Evolutionary conservation across 805 yeast species (phyloP).

Genomic region (Barnettozyma pratensis): DNA sequence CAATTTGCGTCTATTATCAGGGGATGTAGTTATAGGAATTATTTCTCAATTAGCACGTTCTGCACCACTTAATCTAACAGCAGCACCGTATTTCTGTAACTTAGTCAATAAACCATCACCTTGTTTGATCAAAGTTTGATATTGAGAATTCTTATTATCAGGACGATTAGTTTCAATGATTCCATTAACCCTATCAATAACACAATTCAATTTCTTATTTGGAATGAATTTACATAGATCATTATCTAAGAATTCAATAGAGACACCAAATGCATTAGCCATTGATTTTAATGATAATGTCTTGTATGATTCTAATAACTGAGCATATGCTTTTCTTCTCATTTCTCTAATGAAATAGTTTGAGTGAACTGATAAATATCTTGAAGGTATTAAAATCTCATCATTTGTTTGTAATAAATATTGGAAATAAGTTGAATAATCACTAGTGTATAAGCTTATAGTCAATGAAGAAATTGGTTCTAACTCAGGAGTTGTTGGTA

Average conservation of each 20-base stretch:
- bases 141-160: constrained; percentile 92
- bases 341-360: constrained; percentile 84
- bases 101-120: constrained; percentile 92
- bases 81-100: constrained; percentile 94
- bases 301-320: constrained; percentile 89
- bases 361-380: constrained; percentile 72
- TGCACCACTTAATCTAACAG: constrained; percentile 91
- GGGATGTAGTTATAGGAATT: not conserved
- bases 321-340: constrained; percentile 93
- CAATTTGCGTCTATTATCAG: no score
- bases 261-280: constrained; percentile 93
- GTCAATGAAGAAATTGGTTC: constrained; percentile 81
- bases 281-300: constrained; percentile 84
- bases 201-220: constrained; percentile 89
- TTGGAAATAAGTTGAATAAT: constrained; percentile 75
- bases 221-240: constrained; percentile 91
- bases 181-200: constrained; percentile 92
- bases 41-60: constrained; percentile 44
- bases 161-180: constrained; percentile 95
- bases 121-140: constrained; percentile 79
- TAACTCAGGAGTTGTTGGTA: constrained; percentile 62
- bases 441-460: constrained; percentile 83
- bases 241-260: constrained; percentile 76
- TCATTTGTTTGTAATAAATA: constrained; percentile 75
- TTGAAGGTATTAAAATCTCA: constrained; percentile 55